Percentiles rank a stretch among this genome's conserved stretches.
phyloP scores from a whole-genome alignment of 2,329 filamentous ascomycete genomes.

The Sporothrix globosa region DNA sequence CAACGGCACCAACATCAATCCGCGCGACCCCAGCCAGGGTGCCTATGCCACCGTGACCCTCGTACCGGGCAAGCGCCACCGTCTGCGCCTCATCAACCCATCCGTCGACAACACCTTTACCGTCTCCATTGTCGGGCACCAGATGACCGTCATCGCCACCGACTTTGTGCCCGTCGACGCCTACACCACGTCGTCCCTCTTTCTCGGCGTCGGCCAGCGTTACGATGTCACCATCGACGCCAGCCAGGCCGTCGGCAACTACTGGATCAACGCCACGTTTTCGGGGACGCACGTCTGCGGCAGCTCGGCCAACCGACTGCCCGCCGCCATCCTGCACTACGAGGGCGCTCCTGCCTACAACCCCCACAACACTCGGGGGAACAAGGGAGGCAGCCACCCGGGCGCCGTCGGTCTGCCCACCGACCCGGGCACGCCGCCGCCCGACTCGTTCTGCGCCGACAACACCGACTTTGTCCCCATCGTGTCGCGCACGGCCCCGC shows the following conservation, averaged over 20 bases:
- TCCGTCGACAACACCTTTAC: constrained; percentile 54
- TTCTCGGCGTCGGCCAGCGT: constrained; percentile 53
- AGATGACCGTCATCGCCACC: constrained; percentile 54
- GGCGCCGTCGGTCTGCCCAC: constrained; percentile 39
- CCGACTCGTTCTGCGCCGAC: constrained; percentile 36
- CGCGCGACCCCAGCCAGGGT: constrained; percentile 35
- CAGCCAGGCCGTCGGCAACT: constrained; percentile 42
- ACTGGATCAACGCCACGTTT: constrained; percentile 39
- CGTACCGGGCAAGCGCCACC: constrained; percentile 51
- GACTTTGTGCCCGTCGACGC: constrained; percentile 58
- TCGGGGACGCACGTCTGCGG: constrained; percentile 36
- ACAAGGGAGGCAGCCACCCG: not conserved
- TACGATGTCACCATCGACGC: constrained; percentile 53
- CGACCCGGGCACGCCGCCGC: constrained; percentile 38
- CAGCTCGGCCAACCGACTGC: constrained; percentile 37
- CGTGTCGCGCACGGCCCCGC: constrained; percentile 33
- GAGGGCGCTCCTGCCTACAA: constrained; percentile 39
- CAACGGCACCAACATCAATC: constrained; percentile 50
- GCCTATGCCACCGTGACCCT: constrained; percentile 44
- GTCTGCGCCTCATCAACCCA: constrained; percentile 55
- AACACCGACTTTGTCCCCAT: constrained; percentile 35
- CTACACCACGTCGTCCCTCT: constrained; percentile 53
- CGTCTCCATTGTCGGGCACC: constrained; percentile 55
- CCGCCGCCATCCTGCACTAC: constrained; percentile 49
- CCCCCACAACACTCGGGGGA: not conserved